Evolutionary conservation across 345 rosid species (phyloP).

Genomic region (Ailanthus altissimus): DNA sequence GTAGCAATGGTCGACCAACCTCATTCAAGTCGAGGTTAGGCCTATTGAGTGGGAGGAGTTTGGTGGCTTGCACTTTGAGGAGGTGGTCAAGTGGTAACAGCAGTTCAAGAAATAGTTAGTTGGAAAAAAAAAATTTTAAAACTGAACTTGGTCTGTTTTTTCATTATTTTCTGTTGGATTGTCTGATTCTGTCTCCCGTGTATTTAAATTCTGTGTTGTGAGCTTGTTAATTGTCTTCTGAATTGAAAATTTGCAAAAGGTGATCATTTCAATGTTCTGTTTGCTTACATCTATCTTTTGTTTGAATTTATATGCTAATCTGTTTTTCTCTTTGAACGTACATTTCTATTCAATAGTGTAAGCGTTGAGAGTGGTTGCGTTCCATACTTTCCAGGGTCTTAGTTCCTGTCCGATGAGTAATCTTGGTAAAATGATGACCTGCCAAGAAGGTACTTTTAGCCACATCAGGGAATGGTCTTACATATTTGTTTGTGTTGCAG

Average conservation of each 20-base stretch:
- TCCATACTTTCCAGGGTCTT: neutral
- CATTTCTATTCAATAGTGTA: neutral
- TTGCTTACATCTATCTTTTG: neutral
- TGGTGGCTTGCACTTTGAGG: conserved; percentile 80
- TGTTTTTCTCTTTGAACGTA: neutral
- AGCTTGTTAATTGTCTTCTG: conserved; percentile 35
- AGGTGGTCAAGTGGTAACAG: conserved; percentile 54
- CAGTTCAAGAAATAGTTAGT: conserved; percentile 41
- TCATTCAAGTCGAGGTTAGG: conserved; percentile 69
- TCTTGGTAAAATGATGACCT: neutral
- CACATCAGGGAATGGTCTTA: neutral
- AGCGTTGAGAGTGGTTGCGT: neutral
- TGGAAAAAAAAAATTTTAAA: neutral
- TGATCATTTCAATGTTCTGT: neutral
- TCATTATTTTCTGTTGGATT: conserved; percentile 32
- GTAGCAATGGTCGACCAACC: conserved; percentile 51
- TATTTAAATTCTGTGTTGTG: conserved; percentile 31
- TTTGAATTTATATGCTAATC: conserved; percentile 7
- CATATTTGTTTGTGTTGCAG: neutral
- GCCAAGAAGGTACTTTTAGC: conserved; percentile 6
- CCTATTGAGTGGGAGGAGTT: conserved; percentile 60
- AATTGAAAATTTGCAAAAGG: conserved; percentile 30
- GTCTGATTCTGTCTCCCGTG: conserved; percentile 25
- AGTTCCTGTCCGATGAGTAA: neutral
- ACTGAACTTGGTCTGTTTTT: conserved; percentile 16